phyloP scores from a whole-genome alignment of 352 stramenopile genomes.

The Thalassiosira delicatula region DNA sequence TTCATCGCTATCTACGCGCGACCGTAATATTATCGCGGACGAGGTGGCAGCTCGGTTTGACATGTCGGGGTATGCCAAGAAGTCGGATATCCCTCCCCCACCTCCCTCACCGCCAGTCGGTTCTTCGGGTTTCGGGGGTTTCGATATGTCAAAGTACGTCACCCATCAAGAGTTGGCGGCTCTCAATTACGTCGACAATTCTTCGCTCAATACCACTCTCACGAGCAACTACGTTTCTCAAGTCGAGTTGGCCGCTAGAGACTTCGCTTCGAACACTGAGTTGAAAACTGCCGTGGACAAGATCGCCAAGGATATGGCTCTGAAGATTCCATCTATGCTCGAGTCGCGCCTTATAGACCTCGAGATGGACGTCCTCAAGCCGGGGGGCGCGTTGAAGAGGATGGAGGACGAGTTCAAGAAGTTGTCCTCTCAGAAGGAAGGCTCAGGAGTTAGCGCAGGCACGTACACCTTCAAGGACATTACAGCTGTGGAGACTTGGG shows the following conservation, averaged over 20 bases:
- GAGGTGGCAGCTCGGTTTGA: not conserved
- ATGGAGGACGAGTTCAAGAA: not conserved
- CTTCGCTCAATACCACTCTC: no score
- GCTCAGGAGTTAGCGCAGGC: not conserved
- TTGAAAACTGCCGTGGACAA: not conserved
- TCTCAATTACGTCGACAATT: not conserved
- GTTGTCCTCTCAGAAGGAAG: not conserved
- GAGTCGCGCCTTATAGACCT: not conserved
- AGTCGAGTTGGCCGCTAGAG: not conserved
- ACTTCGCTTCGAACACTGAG: not conserved
- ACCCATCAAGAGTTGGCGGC: not conserved
- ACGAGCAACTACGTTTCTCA: no score
- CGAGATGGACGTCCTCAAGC: not conserved
- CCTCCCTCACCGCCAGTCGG: not conserved
- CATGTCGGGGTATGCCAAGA: not conserved
- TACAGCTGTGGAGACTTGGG: not conserved
- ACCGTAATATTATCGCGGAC: not conserved
- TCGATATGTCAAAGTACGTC: not conserved
- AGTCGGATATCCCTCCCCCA: not conserved
- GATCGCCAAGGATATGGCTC: not conserved
- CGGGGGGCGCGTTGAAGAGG: not conserved
- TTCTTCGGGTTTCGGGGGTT: not conserved
- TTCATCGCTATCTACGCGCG: not conserved
- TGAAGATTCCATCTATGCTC: not conserved
- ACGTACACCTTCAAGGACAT: constrained; percentile 19